A percentile compares a stretch with the other conserved stretches of the same genome.
These are phyloP conservation scores for Sordariomycetes sp. DNA, from an alignment of 2,329 filamentous ascomycete species.

Conservation along the genomic window DNA sequence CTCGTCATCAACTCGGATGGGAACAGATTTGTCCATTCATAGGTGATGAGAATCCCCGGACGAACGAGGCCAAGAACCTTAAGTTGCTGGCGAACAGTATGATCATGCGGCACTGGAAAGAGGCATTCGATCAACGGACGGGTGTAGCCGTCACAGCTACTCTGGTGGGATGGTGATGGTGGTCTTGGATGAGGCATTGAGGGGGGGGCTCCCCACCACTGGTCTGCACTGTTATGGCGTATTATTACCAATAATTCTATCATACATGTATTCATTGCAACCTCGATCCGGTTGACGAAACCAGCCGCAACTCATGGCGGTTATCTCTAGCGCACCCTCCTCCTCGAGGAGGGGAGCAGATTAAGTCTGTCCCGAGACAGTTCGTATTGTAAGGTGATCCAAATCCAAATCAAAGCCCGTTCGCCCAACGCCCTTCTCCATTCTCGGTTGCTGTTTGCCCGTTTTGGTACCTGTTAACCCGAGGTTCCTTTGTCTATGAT, in stretches of 20 bases:
- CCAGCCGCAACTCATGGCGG: not conserved
- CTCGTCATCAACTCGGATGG: slow-evolving; percentile 18
- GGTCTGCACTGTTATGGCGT: not conserved
- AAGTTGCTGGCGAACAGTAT: slow-evolving; percentile 8
- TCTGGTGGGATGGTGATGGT: not conserved
- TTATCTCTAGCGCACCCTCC: not conserved
- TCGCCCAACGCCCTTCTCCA: not conserved
- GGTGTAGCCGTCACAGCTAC: not conserved
- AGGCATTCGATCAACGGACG: not conserved
- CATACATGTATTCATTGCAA: not conserved
- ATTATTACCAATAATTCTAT: not conserved
- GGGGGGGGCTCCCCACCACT: too few relatives aligned
- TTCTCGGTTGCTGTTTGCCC: not conserved
- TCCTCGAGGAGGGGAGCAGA: not conserved
- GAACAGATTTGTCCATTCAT: slow-evolving; percentile 20
- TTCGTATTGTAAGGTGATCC: not conserved
- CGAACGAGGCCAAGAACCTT: slow-evolving; percentile 14
- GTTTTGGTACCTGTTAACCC: not conserved
- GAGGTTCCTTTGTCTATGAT: not conserved
- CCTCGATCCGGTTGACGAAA: not conserved
- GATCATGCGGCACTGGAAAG: not conserved
- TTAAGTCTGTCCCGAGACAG: not conserved
- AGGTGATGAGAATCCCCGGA: slow-evolving; percentile 13
- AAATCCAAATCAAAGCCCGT: not conserved
- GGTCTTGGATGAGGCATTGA: not conserved